Evolutionary conservation across 2,329 filamentous ascomycete species (phyloP).

Genomic region (Trichophyton schoenleinii): DNA sequence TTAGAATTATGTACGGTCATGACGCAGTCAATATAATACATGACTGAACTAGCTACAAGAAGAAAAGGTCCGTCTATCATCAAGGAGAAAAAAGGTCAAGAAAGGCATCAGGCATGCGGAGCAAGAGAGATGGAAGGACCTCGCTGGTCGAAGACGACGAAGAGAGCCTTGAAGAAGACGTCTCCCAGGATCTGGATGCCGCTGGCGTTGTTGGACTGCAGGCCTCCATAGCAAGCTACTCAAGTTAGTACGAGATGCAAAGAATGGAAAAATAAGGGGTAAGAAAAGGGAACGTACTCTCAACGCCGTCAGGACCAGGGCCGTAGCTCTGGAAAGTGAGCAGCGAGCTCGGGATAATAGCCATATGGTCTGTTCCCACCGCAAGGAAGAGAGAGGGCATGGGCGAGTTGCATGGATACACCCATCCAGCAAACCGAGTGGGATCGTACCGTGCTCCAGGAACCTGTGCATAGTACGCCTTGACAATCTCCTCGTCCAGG

Average conservation of each 20-base stretch:
- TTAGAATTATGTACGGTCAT: neutral
- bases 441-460: constrained; percentile 36
- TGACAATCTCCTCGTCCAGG: constrained; percentile 43
- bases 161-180: constrained; percentile 47
- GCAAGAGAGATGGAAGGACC: constrained; percentile 42
- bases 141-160: constrained; percentile 46
- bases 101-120: constrained; percentile 22
- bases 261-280: neutral
- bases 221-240: constrained; percentile 45
- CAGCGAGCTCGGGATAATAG: constrained; percentile 43
- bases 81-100: neutral
- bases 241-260: constrained; percentile 10
- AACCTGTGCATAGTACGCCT: constrained; percentile 48
- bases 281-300: constrained; percentile 23
- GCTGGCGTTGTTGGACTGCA: constrained; percentile 47
- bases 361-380: constrained; percentile 37
- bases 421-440: constrained; percentile 36
- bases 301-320: constrained; percentile 28
- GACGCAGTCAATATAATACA: neutral
- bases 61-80: neutral
- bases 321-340: constrained; percentile 45
- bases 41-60: neutral
- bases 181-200: constrained; percentile 49
- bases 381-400: constrained; percentile 46
- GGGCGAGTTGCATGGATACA: constrained; percentile 44